Evolutionary conservation across 2,329 filamentous ascomycete species (phyloP).

Genomic region (Ceratocystis variospora): DNA sequence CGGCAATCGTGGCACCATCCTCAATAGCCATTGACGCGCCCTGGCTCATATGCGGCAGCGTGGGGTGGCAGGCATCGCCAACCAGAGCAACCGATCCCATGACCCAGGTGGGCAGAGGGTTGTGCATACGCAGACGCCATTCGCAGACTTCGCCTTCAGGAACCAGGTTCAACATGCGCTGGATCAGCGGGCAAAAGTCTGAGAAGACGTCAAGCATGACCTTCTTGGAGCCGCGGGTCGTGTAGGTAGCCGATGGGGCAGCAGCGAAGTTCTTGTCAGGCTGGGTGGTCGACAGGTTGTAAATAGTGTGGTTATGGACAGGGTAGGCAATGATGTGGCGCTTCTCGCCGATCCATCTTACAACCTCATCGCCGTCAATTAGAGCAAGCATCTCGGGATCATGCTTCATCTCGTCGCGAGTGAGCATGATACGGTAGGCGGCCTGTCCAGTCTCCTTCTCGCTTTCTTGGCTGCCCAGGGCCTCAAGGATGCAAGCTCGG

Average conservation of each 20-base stretch:
- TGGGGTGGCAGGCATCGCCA: conserved; percentile 54
- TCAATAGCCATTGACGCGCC: conserved; percentile 57
- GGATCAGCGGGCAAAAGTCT: conserved; percentile 47
- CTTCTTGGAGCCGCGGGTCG: conserved; percentile 46
- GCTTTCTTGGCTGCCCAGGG: conserved; percentile 37
- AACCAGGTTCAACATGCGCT: conserved; percentile 45
- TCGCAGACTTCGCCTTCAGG: conserved; percentile 50
- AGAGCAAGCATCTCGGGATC: conserved; percentile 56
- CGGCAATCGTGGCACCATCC: conserved; percentile 47
- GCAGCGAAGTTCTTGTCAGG: conserved; percentile 47
- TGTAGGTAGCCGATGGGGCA: conserved; percentile 46
- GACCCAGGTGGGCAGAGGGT: conserved; percentile 43
- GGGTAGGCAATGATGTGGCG: conserved; percentile 70
- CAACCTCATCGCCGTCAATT: conserved; percentile 52
- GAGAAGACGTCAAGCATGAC: conserved; percentile 47
- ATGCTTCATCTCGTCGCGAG: conserved; percentile 48
- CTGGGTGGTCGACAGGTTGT: conserved; percentile 50
- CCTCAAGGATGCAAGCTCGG: conserved; percentile 40
- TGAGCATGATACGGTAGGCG: conserved; percentile 66
- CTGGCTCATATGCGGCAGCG: conserved; percentile 52
- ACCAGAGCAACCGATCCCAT: conserved; percentile 43
- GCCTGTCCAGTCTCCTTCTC: conserved; percentile 61
- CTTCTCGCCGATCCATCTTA: conserved; percentile 62
- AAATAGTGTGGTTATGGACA: conserved; percentile 50
- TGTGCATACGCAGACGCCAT: conserved; percentile 48